Percentiles rank a stretch among this genome's conserved stretches.
These are phyloP conservation scores for Psilocybe cyanescens DNA, from an alignment of 768 basidiomycete genomes.

Conservation along the genomic window DNA sequence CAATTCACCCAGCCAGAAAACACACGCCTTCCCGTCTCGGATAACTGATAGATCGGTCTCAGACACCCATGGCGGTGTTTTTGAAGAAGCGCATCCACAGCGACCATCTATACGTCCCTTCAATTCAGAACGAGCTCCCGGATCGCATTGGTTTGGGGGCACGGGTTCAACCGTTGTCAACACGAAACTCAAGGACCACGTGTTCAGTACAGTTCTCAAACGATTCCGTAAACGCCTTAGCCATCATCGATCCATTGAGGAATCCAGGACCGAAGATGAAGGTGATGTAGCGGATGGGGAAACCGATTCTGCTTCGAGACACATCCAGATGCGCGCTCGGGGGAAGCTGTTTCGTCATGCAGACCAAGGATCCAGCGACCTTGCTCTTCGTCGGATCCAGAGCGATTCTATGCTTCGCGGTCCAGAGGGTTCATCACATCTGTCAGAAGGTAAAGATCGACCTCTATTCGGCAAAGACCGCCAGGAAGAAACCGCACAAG, in stretches of 20 bases:
- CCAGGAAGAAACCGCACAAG: not conserved
- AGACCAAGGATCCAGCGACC: constrained; percentile 40
- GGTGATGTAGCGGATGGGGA: constrained; percentile 40
- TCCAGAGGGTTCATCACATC: constrained; percentile 32
- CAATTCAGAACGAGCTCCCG: constrained; percentile 43
- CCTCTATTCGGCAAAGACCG: constrained; percentile 14
- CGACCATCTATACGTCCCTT: constrained; percentile 45
- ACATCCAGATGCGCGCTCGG: constrained; percentile 28
- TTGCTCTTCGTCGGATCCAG: constrained; percentile 62
- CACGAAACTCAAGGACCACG: constrained; percentile 92
- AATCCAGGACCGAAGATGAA: constrained; percentile 57
- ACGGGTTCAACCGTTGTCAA: constrained; percentile 94
- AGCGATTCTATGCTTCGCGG: constrained; percentile 59
- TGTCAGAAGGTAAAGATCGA: constrained; percentile 4
- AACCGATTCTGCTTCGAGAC: constrained; percentile 22
- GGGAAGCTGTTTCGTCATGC: constrained; percentile 45
- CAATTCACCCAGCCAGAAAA: constrained; percentile 45
- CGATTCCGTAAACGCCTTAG: constrained; percentile 63
- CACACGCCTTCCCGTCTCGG: constrained; percentile 33
- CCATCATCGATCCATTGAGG: constrained; percentile 40
- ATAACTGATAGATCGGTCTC: constrained; percentile 25
- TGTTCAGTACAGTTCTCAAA: constrained; percentile 87
- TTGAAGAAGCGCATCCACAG: constrained; percentile 32
- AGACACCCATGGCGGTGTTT: constrained; percentile 24
- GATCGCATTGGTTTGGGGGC: constrained; percentile 76